Evolutionary conservation across 2,329 filamentous ascomycete species (phyloP).

Genomic region (Metarhizium album): DNA sequence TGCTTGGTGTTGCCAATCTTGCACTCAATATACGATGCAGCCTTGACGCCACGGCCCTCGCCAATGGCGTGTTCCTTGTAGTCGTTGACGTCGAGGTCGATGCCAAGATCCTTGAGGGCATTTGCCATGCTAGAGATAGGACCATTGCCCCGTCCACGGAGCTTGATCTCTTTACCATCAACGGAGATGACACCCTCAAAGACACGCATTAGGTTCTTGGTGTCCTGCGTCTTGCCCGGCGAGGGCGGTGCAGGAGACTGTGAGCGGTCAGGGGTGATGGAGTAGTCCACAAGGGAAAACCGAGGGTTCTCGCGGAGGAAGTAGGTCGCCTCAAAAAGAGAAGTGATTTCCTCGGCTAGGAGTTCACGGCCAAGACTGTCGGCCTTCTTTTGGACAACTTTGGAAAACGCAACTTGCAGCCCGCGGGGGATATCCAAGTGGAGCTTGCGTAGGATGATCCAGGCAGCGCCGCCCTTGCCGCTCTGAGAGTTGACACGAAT

Average conservation of each 20-base stretch:
- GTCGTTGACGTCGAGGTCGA: constrained; percentile 82
- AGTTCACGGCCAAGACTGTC: constrained; percentile 78
- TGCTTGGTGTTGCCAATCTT: constrained; percentile 54
- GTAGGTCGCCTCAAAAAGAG: constrained; percentile 82
- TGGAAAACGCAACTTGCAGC: constrained; percentile 83
- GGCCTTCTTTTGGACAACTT: constrained; percentile 71
- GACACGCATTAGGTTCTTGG: constrained; percentile 64
- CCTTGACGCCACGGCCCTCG: constrained; percentile 70
- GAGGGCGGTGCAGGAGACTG: constrained; percentile 58
- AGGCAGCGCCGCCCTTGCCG: constrained; percentile 89
- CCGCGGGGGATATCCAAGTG: constrained; percentile 88
- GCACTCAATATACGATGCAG: constrained; percentile 93
- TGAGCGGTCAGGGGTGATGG: constrained; percentile 75
- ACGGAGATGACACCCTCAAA: constrained; percentile 81
- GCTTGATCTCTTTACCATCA: constrained; percentile 66
- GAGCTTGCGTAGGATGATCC: constrained; percentile 83
- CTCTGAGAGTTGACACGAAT: constrained; percentile 96
- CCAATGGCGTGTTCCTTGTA: constrained; percentile 97
- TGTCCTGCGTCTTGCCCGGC: constrained; percentile 63
- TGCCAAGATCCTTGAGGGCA: constrained; percentile 65
- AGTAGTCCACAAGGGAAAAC: constrained; percentile 85
- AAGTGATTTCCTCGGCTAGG: constrained; percentile 69
- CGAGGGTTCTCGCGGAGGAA: constrained; percentile 73
- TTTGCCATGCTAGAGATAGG: constrained; percentile 82
- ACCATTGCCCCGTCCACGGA: constrained; percentile 76